Base-by-base conservation (phyloP, 2,329 filamentous ascomycete genomes). In the Paraphoma chrysanthemicola region DNA sequence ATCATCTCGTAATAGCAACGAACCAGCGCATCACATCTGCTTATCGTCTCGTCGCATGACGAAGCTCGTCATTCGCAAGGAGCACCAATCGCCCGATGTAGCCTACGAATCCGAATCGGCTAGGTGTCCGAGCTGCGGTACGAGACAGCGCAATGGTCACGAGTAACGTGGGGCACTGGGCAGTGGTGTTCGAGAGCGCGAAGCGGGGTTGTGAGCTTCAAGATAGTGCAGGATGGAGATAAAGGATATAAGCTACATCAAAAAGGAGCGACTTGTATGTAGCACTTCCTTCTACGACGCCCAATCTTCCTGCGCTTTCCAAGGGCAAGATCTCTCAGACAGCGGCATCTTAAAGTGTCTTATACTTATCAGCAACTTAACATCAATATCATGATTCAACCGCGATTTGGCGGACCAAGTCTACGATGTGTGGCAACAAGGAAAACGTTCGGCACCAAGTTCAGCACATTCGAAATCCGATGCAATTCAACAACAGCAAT, bases 81-180 rank as follows among this genome's bases (percentile, higher is more conserved):
- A 14, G 42, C 31, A 29, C 31, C 31, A 42, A 46, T 39, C 18
- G 44, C 29, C 28, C 46, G 23, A 36, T 57, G 57, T 47, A 41
- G 49, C 39, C 14, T n/a, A 16, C 8, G 12, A n/a, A 55, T 60
- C 57, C 63, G 63, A 66, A 49, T 54, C 61, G 63, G 63, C 54
- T 61, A 44, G 55, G 54, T 45, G 55, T 38, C 63, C 64, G 61
- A 59, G 30, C 33, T 56, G 62, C 57, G 59, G 66, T 51, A 54
- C 47, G 43, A 57, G n/a, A 57, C 12, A 47, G 56, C 51, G 63
- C 60, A 55, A 57, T 56, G 53, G 61, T 67, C 67, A 69, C 63
- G 60, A 62, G 67, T 51, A 36, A 43, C 44, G 42, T 52, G 29
- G 52, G 52, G 56, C 50, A 44, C 33, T 10, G 14, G 33, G 33